Evolutionary conservation across 805 yeast genomes (phyloP).

Genomic region (Schizosaccharomyces octosporus): DNA sequence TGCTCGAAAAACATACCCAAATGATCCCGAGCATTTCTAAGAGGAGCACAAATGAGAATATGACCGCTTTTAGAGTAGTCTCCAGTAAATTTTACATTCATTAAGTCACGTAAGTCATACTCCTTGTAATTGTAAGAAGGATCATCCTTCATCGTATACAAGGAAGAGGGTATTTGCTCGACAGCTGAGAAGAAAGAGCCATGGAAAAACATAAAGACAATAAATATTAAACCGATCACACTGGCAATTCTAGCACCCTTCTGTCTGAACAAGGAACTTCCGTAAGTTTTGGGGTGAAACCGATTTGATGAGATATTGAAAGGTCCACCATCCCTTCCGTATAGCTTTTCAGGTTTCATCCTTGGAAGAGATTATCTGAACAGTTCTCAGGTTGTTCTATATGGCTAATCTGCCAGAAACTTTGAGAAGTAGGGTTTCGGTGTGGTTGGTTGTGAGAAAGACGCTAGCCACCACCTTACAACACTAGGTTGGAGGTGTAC

Average conservation of each 20-base stretch:
- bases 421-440: neutral
- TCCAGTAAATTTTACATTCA: constrained; percentile 60
- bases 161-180: neutral
- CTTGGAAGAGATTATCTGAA: neutral
- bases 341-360: neutral
- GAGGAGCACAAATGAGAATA: constrained; percentile 64
- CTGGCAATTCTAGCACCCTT: neutral
- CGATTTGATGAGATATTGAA: neutral
- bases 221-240: neutral
- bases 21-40: constrained; percentile 79
- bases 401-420: neutral
- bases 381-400: neutral
- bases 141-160: neutral
- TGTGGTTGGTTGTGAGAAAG: neutral
- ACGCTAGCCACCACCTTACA: too few relatives aligned
- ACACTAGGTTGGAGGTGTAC: too few relatives aligned
- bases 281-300: neutral
- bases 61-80: constrained; percentile 14
- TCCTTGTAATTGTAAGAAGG: constrained; percentile 24
- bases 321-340: neutral
- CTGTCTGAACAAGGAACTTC: neutral
- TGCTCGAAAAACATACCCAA: constrained; percentile 73
- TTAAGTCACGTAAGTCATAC: constrained; percentile 50
- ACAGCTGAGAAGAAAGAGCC: neutral
- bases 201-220: neutral